These are phyloP conservation scores for Phaeosphaeriaceae sp. DNA, from an alignment of 2,329 filamentous ascomycete species.

Conservation along the genomic window DNA sequence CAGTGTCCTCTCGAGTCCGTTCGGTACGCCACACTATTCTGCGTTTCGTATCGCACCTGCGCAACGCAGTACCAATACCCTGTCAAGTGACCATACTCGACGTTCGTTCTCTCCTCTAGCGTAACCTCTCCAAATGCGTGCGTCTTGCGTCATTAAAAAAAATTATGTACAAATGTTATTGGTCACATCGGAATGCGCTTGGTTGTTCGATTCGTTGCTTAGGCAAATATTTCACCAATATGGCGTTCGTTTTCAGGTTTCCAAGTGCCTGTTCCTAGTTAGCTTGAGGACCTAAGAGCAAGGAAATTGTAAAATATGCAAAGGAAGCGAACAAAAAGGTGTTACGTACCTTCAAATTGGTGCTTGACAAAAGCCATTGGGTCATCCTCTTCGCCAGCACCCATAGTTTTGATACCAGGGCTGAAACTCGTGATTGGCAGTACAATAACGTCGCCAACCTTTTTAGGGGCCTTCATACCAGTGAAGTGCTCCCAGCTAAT, in stretches of 20 bases:
- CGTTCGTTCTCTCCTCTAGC: background rate
- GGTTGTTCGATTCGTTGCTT: conserved; percentile 9
- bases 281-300: conserved; percentile 22
- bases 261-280: conserved; percentile 42
- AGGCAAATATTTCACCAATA: conserved; percentile 43
- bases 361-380: conserved; percentile 98
- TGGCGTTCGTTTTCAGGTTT: conserved; percentile 45
- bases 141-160: background rate
- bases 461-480: conserved; percentile 80
- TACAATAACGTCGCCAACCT: conserved; percentile 91
- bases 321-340: background rate
- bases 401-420: conserved; percentile 92
- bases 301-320: conserved; percentile 3
- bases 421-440: conserved; percentile 97
- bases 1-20: too few species aligned
- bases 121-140: background rate
- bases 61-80: too few species aligned
- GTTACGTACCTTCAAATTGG: conserved; percentile 82
- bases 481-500: conserved; percentile 91
- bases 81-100: background rate
- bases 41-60: background rate
- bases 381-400: conserved; percentile 83
- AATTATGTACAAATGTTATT: background rate
- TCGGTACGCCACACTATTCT: background rate
- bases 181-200: background rate